A percentile compares a stretch with the other conserved stretches of the same genome.
These are phyloP conservation scores for Tulasnella calospora DNA, from an alignment of 768 basidiomycete genomes.

Conservation along the genomic window DNA sequence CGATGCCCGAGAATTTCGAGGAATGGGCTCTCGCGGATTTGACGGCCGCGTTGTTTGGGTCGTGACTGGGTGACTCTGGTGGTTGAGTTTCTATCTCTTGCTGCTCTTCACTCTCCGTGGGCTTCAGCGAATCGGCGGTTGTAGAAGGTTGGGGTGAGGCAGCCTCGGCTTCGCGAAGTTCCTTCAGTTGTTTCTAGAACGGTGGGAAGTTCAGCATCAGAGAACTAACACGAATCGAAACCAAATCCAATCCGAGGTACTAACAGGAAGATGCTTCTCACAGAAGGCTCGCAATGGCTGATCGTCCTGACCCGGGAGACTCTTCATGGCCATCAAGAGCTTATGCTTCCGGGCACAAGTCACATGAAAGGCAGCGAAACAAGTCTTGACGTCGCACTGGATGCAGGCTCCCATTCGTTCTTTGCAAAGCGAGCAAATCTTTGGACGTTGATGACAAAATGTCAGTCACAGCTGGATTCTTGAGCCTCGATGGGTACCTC, in stretches of 20 bases:
- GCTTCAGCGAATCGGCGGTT: neutral
- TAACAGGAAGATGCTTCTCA: conserved; percentile 84
- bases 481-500: conserved; percentile 35
- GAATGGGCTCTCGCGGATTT: conserved; percentile 88
- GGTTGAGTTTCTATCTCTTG: neutral
- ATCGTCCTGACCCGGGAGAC: conserved; percentile 61
- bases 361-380: conserved; percentile 89
- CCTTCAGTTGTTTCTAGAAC: conserved; percentile 63
- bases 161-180: conserved; percentile 43
- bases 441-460: conserved; percentile 30
- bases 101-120: conserved; percentile 29
- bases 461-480: conserved; percentile 7
- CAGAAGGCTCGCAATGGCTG: conserved; percentile 76
- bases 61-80: conserved; percentile 33
- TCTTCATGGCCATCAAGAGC: conserved; percentile 82
- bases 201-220: neutral
- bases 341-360: conserved; percentile 90
- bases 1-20: conserved; percentile 68
- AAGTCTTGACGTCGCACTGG: conserved; percentile 85
- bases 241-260: conserved; percentile 31
- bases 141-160: conserved; percentile 41
- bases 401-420: conserved; percentile 78
- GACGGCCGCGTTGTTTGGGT: conserved; percentile 40
- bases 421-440: conserved; percentile 62
- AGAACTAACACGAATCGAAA: neutral